These are phyloP conservation scores for Staphylotrichum tortipilum DNA, from an alignment of 495 filamentous ascomycete genomes.

Conservation along the genomic window DNA sequence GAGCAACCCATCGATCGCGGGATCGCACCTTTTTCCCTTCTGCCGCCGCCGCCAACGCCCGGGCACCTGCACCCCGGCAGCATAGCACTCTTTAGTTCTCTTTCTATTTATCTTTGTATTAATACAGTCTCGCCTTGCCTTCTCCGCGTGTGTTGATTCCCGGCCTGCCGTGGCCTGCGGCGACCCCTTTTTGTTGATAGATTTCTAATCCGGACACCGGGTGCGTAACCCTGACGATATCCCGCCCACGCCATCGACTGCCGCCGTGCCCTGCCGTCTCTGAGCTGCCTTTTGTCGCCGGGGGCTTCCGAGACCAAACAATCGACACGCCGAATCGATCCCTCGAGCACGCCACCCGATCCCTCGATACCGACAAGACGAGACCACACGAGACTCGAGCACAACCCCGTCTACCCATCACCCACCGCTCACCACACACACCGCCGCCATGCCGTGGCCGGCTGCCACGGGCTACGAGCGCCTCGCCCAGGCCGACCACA, in stretches of 20 bases:
- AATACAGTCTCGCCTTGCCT: not conserved
- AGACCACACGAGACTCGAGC: too few relatives aligned
- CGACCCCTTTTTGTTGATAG: not conserved
- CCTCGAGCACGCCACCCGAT: too few relatives aligned
- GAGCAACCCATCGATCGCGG: too few relatives aligned
- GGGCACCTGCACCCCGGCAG: not conserved
- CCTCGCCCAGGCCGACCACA: conserved; percentile 84
- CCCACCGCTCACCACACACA: too few relatives aligned
- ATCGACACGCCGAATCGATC: not conserved
- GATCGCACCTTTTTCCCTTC: too few relatives aligned
- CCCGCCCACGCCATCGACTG: too few relatives aligned
- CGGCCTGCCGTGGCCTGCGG: not conserved
- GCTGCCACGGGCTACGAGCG: conserved; percentile 85
- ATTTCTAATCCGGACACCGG: not conserved
- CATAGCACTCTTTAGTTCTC: not conserved
- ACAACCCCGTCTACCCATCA: too few relatives aligned
- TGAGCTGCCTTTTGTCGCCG: too few relatives aligned
- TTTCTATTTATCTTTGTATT: not conserved
- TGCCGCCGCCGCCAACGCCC: too few relatives aligned
- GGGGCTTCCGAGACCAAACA: too few relatives aligned
- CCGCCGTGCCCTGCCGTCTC: too few relatives aligned
- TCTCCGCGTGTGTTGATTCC: not conserved
- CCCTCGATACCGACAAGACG: too few relatives aligned
- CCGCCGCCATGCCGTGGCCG: conserved; percentile 47
- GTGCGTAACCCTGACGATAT: not conserved